Evolutionary conservation across 1,284 basidiomycete species (phyloP).

Genomic region (Mycena sp.): DNA sequence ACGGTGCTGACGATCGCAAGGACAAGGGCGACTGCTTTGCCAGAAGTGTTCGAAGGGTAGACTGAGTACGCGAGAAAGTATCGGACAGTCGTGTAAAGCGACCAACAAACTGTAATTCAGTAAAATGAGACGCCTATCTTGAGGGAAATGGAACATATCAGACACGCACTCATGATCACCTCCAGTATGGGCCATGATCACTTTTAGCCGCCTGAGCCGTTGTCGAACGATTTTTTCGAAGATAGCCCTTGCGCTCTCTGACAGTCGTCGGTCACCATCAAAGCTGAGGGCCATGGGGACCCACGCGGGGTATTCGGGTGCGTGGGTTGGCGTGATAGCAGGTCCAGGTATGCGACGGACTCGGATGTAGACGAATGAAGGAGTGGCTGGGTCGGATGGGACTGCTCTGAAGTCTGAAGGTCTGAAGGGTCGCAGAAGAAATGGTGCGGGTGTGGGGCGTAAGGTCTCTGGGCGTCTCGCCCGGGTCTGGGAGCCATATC

Average conservation of each 20-base stretch:
- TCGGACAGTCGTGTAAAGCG: slow-evolving; percentile 65
- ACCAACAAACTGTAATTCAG: slow-evolving; percentile 58
- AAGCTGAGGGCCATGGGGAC: slow-evolving; percentile 51
- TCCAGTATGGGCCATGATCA: slow-evolving; percentile 51
- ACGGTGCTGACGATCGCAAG: slow-evolving; percentile 70
- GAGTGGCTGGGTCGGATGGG: slow-evolving; percentile 61
- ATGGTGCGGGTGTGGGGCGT: slow-evolving; percentile 49
- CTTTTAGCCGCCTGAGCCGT: slow-evolving; percentile 52
- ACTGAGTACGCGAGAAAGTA: slow-evolving; percentile 66
- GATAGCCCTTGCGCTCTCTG: slow-evolving; percentile 50
- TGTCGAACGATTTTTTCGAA: slow-evolving; percentile 47
- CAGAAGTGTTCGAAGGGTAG: slow-evolving; percentile 45
- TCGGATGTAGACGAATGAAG: slow-evolving; percentile 48
- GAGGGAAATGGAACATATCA: not conserved
- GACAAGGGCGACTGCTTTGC: slow-evolving; percentile 56
- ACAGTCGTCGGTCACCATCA: slow-evolving; percentile 50
- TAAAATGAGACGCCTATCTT: slow-evolving; percentile 23
- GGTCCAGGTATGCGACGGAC: slow-evolving; percentile 55
- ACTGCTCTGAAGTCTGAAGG: slow-evolving; percentile 53
- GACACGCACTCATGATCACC: slow-evolving; percentile 57
- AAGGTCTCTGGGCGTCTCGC: slow-evolving; percentile 25
- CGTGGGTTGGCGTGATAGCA: slow-evolving; percentile 55
- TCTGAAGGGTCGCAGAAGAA: slow-evolving; percentile 60
- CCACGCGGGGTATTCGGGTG: slow-evolving; percentile 48
- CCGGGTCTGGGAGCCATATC: slow-evolving; percentile 56